Base-by-base conservation (phyloP, 371 early-diverging fungal species). In the Lichtheimia corymbifera region DNA sequence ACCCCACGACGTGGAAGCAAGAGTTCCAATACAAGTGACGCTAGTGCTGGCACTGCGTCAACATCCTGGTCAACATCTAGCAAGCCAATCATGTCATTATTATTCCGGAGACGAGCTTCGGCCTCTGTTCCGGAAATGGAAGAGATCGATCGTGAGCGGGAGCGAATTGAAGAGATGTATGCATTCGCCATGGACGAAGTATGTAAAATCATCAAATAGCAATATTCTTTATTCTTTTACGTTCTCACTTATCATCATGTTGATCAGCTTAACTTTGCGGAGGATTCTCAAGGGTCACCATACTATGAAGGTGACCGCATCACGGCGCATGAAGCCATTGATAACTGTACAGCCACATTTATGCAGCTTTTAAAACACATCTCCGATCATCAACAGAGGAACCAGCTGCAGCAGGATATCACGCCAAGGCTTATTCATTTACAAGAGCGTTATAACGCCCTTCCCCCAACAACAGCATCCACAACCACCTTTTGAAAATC, bases 271-370 rank as follows among this genome's bases (percentile, higher is more conserved):
- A 64, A 66, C 50, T 76, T 66, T 63, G 77, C 77, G 71, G 35
- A 35, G 35, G 35, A 35, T 60, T 72, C 72, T 0, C 68, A 61
- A 54, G 76, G 76, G 50, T 75, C 76, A 51, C 62, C 66, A 11
- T 75, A 75, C 53, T 75, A 75, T 53, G 58, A 67, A 43, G 76
- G 76, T 25, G 76, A 75, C 62, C 64, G 61, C n/a, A 62, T 66
- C 13, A 58, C 76, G 14, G 76, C 76, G 30, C 63, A 66, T 45
- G 76, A 75, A 62, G 76, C 76, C 43, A 51, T 75, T 4, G 63
- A 72, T 59, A 57, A 62, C 51, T 75, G 68, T 50, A 56, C 64
- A 17, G 63, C 58, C 40, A 59, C 63, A 14, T 75, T 65, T 30
- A 60, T 70, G 30, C 54, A 65, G 18, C 30, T 75, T 18, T 55